These are phyloP conservation scores for Phlyctochytrium bullatum DNA, from an alignment of 192 early-diverging fungal genomes.

Conservation along the genomic window DNA sequence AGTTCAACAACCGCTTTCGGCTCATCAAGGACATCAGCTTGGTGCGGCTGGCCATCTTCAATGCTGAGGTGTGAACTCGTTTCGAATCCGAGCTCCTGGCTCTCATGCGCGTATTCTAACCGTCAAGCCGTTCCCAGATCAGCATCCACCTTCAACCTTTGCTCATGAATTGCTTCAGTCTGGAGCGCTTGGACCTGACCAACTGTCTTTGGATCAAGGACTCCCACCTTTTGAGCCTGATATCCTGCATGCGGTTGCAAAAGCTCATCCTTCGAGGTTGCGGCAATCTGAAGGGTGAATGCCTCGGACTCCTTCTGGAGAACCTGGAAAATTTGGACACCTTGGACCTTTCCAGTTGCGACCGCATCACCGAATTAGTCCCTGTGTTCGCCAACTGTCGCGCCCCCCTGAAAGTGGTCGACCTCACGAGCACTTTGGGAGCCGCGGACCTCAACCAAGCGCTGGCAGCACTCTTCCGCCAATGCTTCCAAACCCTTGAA, in stretches of 20 bases:
- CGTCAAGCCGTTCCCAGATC: too few species aligned
- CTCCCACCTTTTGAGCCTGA: neutral
- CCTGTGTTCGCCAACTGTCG: neutral
- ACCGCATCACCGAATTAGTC: neutral
- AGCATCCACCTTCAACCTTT: neutral
- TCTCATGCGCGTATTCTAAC: too few species aligned
- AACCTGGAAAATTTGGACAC: neutral
- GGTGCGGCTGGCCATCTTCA: neutral
- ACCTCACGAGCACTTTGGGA: too few species aligned
- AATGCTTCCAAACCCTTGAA: too few species aligned
- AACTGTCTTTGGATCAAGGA: conserved; percentile 2
- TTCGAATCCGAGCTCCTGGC: too few species aligned
- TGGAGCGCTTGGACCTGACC: neutral
- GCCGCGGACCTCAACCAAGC: too few species aligned
- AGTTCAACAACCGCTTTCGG: neutral
- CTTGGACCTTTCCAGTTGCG: neutral
- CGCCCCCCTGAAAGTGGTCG: neutral
- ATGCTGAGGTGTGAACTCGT: neutral
- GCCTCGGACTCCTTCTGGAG: neutral
- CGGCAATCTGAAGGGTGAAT: neutral
- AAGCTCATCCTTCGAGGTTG: neutral
- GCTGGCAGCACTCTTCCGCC: too few species aligned
- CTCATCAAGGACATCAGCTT: neutral
- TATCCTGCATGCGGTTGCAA: neutral
- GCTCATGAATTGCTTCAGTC: neutral